Evolutionary conservation across 108 stramenopile species (phyloP).

Genomic region (Pseudonitzschia multistriata): DNA sequence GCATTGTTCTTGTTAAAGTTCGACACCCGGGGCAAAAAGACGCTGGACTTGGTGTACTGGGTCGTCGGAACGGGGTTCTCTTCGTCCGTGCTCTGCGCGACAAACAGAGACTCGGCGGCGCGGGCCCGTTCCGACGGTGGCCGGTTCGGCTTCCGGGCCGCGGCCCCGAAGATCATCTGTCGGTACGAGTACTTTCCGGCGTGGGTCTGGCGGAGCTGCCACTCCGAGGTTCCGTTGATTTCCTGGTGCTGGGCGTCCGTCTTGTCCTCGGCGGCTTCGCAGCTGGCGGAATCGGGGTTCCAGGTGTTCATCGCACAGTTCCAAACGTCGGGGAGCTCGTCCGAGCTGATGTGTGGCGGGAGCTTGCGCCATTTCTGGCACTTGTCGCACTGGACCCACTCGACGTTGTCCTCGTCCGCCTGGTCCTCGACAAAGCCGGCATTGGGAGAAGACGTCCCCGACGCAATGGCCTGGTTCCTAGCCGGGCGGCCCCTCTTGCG

Average conservation of each 20-base stretch:
- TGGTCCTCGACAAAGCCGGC: too few species aligned
- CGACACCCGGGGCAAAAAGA: constrained; percentile 50
- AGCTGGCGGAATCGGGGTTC: constrained; percentile 69
- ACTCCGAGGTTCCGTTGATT: constrained; percentile 20
- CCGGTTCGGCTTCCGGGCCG: constrained; percentile 58
- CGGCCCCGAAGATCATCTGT: constrained; percentile 77
- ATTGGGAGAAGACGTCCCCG: neutral
- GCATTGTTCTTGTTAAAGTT: constrained; percentile 45
- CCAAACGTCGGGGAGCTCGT: constrained; percentile 79
- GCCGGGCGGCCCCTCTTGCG: constrained; percentile 37
- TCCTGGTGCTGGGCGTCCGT: constrained; percentile 50
- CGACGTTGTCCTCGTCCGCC: constrained; percentile 61
- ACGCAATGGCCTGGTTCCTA: constrained; percentile 11
- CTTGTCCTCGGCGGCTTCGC: constrained; percentile 79
- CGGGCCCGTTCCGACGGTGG: constrained; percentile 71
- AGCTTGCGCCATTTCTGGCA: constrained; percentile 85
- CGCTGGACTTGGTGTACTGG: constrained; percentile 76
- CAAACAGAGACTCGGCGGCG: constrained; percentile 80
- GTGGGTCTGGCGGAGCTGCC: constrained; percentile 22
- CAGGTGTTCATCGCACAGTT: constrained; percentile 85
- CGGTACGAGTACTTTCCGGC: constrained; percentile 75
- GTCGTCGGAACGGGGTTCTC: constrained; percentile 62
- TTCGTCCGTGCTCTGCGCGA: constrained; percentile 44
- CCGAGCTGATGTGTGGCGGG: constrained; percentile 69
- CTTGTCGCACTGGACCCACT: constrained; percentile 89